Evolutionary conservation across 352 stramenopile species (phyloP), one percentile per base, ranked within the genome.

Genomic region (Globisporangium apiculatum): DNA sequence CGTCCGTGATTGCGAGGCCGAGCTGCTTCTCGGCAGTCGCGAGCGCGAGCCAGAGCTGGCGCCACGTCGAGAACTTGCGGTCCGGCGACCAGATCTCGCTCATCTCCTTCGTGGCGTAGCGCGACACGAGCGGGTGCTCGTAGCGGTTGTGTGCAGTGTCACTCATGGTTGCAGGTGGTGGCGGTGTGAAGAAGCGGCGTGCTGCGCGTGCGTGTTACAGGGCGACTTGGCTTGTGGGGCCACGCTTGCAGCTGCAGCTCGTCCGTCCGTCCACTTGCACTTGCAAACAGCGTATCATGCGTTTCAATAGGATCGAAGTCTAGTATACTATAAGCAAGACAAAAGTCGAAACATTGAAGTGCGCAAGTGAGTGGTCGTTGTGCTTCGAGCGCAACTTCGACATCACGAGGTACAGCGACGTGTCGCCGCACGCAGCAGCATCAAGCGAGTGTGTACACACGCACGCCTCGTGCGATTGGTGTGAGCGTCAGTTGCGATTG

Each of bases 21-120:
- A 99, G 76, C 71, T 99, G 91, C 84, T 99, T 94, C 76, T 99
- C 95, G 37, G 95, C 93, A 24, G 87, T 96, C 17, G 97, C 97
- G 57, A 99, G 82, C 46, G 96, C 96, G 51, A 98, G 89, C 97
- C 97, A 99, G 40, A 99, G 76, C 69, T 98, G 94, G 65, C 97
- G 83, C 97, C 97, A 99, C 41, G 96, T 99, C 50, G 95, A 98
- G 78, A 99, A 99, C 80, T 99, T 99, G 83, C 95, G 97, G 70
- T 97, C 89, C 0, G 97, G 97, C 40, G 93, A 98, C 89, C 95
- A 99, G 57, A 99, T 90, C 67, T 97, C 96, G 66, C 93, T 99
- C 97, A 99, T 99, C 77, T 99, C 97, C 69, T 98, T 99, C 51
- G 96, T 99, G 45, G 96, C 96, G 75, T 99, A 99, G 72, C 95